Base-by-base conservation (phyloP, 139 green algal species). In the Chlamydomonas sphaeroides region DNA sequence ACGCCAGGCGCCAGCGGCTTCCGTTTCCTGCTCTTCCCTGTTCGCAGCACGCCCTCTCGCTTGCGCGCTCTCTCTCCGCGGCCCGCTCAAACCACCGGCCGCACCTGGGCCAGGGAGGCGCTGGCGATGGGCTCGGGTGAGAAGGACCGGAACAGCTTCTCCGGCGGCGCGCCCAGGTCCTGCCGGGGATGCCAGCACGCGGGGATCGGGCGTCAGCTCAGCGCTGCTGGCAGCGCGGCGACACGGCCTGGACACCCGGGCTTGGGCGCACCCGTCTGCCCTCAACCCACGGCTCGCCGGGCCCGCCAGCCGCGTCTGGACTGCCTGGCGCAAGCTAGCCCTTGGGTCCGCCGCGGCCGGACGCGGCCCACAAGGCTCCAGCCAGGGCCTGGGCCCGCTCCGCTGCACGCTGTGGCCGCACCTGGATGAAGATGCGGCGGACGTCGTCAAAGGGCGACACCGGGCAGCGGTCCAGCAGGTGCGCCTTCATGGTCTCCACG, bases 401-500 rank as follows among this genome's bases (percentile, higher is more conserved):
- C 45, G 45, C 45, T 14, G 14, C 45, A n/a, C n/a, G n/a, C n/a
- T n/a, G n/a, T n/a, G n/a, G n/a, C n/a, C 49, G 18, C 2, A 56
- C 56, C 56, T 91, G 78, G 38, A 56, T 28, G 10, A 95, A 89
- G 62, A 86, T 91, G 39, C 68, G 32, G 1, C 75, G 79, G 56
- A 86, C 84, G 79, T 86, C 70, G 56, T 74, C 66, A 6, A 23
- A 33, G n/a, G 66, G 23, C 5, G 74, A 80, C 56, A 80, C 59
- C 0, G 96, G 96, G 89, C 96, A 98, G 39, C 89, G 89, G 85
- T 98, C 91, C 70, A 98, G 88, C 91, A 98, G 91, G 79, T 93
- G 62, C 21, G 87, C 78, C 11, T 90, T 84, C 94, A 98, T 97
- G 0, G 90, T 96, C 15, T 67, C 28, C 42, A 98, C 96, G 78